Base-by-base conservation (phyloP, 2,329 filamentous ascomycete genomes). In the Fusarium sp. region DNA sequence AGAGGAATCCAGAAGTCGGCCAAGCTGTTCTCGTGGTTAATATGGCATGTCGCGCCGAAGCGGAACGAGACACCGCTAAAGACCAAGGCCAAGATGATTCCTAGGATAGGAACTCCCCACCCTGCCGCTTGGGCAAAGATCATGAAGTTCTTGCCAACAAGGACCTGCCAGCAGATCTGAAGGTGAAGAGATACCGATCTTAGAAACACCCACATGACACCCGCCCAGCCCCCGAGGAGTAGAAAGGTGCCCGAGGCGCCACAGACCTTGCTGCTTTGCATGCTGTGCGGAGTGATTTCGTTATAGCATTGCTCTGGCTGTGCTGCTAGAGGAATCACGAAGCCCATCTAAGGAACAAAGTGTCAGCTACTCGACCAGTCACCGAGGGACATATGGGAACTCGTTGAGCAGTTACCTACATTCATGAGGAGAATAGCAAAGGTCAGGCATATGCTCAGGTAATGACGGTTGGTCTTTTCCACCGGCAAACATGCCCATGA, bases 101-200 rank as follows among this genome's bases (percentile, higher is more conserved):
- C 91, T 19, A 92, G 78, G 24, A 88, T 83, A 3, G 93, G 92
- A 41, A 98, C 83, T 15, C 90, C 91, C 91, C 94, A 97, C 61
- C 95, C 95, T 8, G 88, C 79, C 13, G 85, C 83, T 71, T 97
- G 88, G 4, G 94, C 88, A 65, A 86, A 85, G 81, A 92, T 92
- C 87, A 97, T 97, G 77, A 97, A 98, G 70, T 85, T 91, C 40
- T 88, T 86, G 35, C 95, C 95, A 5, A 96, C 91, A 7, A 94
- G 88, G 31, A 96, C 84, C 75, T 98, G 93, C 95, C 95, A 99
- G 81, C 93, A 97, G 65, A 99, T 97, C 76, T 98, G 95, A 25
- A 99, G 87, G 76, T 99, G 95, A 70, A 99, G 89, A 5, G 93
- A 96, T 31, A 98, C 79, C 0, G 94, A 91, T 63, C 95, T 88